These are phyloP conservation scores for Moesziomyces sp. DNA, from an alignment of 1,284 basidiomycete genomes.

Conservation along the genomic window DNA sequence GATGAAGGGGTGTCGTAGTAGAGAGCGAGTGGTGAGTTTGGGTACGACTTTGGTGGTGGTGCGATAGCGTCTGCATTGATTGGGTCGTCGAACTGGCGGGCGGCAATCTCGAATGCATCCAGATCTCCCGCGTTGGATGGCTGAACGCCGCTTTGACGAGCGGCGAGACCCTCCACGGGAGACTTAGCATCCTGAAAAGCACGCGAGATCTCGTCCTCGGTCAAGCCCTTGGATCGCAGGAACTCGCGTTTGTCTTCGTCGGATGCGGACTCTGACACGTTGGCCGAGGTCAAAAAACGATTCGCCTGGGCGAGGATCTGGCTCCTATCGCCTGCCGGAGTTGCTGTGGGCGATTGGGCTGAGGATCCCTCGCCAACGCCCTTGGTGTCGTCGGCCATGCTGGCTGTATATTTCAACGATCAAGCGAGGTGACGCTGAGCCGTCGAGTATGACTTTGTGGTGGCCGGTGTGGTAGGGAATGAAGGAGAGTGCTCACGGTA, in stretches of 20 bases:
- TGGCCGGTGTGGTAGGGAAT: neutral
- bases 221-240: constrained; percentile 58
- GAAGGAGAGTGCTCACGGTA: neutral
- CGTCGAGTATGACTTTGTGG: neutral
- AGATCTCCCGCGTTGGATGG: constrained; percentile 6
- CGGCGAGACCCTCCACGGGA: constrained; percentile 29
- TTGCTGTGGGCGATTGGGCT: constrained; percentile 1
- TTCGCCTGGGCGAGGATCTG: constrained; percentile 61
- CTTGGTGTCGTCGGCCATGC: constrained; percentile 28
- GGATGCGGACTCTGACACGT: constrained; percentile 28
- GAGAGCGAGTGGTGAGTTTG: constrained; percentile 59
- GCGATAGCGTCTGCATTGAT: constrained; percentile 31
- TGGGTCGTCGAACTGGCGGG: constrained; percentile 56
- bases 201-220: constrained; percentile 53
- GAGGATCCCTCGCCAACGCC: constrained; percentile 9
- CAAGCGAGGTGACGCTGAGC: neutral
- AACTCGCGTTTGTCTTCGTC: constrained; percentile 54
- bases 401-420: neutral
- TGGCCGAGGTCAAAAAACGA: constrained; percentile 61
- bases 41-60: constrained; percentile 53
- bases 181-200: constrained; percentile 55
- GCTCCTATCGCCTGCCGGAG: constrained; percentile 13
- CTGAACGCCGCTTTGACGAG: constrained; percentile 4
- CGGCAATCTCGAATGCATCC: constrained; percentile 49
- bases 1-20: constrained; percentile 49